Conservation (phyloP, 768 basidiomycete genomes). For the Russula griseocarnosa region DNA sequence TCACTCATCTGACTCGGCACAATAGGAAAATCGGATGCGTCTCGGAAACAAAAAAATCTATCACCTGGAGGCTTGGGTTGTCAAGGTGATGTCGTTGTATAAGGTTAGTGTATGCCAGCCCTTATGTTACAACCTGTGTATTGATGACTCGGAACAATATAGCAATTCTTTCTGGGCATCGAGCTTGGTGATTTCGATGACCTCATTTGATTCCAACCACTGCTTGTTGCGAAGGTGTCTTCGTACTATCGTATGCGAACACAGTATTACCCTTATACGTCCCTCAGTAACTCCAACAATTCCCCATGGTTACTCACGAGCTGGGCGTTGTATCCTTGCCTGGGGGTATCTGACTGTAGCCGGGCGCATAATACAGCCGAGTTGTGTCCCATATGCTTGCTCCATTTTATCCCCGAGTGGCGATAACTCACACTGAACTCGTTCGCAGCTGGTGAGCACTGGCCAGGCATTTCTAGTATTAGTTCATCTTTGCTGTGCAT, state of each 20-base stretch:
- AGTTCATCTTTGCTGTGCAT: neutral
- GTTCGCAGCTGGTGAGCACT: neutral
- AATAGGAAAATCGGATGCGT: slow-evolving; percentile 93
- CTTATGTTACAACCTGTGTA: neutral
- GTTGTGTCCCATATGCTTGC: neutral
- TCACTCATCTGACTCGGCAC: neutral
- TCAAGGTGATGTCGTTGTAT: slow-evolving; percentile 90
- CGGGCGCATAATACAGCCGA: neutral
- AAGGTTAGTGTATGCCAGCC: slow-evolving; percentile 49
- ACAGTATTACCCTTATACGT: slow-evolving; percentile 6
- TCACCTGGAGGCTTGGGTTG: slow-evolving; percentile 96
- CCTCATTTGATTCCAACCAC: slow-evolving; percentile 10
- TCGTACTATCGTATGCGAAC: neutral
- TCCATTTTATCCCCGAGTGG: too few species aligned
- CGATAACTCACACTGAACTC: neutral
- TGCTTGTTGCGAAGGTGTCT: neutral
- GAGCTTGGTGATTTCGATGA: slow-evolving; percentile 56
- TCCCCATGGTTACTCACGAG: neutral
- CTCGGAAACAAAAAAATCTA: slow-evolving; percentile 90
- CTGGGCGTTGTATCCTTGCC: neutral
- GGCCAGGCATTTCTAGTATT: neutral
- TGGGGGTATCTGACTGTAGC: slow-evolving; percentile 1
- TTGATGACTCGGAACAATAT: slow-evolving; percentile 12
- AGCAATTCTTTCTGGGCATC: slow-evolving; percentile 54
- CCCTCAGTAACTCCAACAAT: neutral